Conservation (phyloP, 768 basidiomycete species). For the Vishniacozyma victoriae region DNA sequence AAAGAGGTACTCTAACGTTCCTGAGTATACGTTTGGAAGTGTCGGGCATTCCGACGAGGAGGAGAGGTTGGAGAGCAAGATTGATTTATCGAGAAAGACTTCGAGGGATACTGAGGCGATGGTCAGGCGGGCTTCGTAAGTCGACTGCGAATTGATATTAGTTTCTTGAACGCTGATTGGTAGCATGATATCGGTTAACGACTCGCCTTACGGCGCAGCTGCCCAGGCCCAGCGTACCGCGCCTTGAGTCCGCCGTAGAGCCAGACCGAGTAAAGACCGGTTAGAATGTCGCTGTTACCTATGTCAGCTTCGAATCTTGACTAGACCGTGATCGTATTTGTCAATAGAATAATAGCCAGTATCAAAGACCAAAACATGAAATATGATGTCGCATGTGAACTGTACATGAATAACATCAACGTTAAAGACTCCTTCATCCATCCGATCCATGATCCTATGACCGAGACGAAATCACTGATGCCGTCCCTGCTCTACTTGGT, state of each 20-base stretch:
- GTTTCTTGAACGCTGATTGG: background rate
- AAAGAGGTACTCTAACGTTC: background rate
- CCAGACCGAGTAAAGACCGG: background rate
- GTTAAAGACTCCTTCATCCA: no score
- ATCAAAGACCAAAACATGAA: no score
- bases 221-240: background rate
- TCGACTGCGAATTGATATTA: background rate
- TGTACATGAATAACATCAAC: no score
- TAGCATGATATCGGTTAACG: no score
- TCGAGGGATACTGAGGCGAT: slow-evolving; percentile 21
- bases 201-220: slow-evolving; percentile 22
- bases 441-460: no score
- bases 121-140: slow-evolving; percentile 25
- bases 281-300: slow-evolving; percentile 2
- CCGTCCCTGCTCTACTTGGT: no score
- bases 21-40: background rate
- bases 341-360: no score
- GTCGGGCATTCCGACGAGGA: slow-evolving; percentile 9
- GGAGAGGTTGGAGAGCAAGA: slow-evolving; percentile 14
- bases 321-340: no score
- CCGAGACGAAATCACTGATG: no score
- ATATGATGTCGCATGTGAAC: no score
- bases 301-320: background rate
- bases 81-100: slow-evolving; percentile 11
- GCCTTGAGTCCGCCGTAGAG: background rate